These are phyloP conservation scores for Trichoderma afroharzianum DNA, from an alignment of 2,329 filamentous ascomycete species.

Conservation along the genomic window DNA sequence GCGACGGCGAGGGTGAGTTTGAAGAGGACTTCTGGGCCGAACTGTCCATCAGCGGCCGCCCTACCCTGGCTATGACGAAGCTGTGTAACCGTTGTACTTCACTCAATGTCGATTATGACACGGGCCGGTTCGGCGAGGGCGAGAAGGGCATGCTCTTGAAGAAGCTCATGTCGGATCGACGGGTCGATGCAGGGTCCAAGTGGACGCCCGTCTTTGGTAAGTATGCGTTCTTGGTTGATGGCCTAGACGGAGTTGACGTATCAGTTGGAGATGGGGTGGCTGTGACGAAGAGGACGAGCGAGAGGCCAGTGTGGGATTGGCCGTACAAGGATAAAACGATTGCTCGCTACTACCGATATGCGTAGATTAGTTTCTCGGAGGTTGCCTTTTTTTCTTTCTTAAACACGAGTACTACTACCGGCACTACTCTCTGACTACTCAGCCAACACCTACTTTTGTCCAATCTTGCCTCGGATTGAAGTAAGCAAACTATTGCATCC, in stretches of 20 bases:
- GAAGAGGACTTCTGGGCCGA: conserved; percentile 73
- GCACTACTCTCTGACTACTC: not conserved
- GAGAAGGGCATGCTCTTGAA: conserved; percentile 62
- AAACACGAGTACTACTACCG: not conserved
- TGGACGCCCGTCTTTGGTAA: conserved; percentile 70
- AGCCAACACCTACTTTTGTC: not conserved
- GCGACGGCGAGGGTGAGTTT: conserved; percentile 51
- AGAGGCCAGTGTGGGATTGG: conserved; percentile 55
- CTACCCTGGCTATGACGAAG: conserved; percentile 56
- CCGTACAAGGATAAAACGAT: conserved; percentile 24
- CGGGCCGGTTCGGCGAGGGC: conserved; percentile 55
- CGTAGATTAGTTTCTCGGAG: not conserved
- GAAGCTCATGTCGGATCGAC: conserved; percentile 64
- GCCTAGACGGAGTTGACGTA: conserved; percentile 33
- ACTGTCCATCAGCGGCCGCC: conserved; percentile 41
- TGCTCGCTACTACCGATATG: conserved; percentile 16
- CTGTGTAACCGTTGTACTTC: conserved; percentile 68
- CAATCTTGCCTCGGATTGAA: not conserved
- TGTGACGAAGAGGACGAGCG: conserved; percentile 46
- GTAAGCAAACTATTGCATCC: not conserved
- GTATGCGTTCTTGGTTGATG: conserved; percentile 58
- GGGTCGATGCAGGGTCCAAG: conserved; percentile 65
- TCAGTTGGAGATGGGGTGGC: conserved; percentile 54
- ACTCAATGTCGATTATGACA: conserved; percentile 68
- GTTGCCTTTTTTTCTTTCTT: not conserved